Base-by-base conservation (phyloP, 139 green algal genomes). In the Pseudopediastrum boryanum region DNA sequence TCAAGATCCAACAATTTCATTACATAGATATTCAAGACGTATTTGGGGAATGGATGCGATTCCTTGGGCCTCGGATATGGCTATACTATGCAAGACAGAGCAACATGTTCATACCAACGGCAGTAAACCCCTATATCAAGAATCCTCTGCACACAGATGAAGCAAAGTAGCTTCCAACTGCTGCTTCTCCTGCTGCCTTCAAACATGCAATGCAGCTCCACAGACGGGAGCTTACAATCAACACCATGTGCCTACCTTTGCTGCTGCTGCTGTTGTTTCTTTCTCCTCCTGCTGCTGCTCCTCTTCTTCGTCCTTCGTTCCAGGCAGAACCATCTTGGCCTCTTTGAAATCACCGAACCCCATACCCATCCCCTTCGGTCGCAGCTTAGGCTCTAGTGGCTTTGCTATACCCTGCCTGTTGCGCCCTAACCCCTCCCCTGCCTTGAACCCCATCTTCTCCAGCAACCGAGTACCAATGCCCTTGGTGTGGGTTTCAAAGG, bases 341-440 rank as follows among this genome's bases (percentile, higher is more conserved):
- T 94, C 86, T 12, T 86, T 80, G 29, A 86, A 84, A 27, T 88
- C 86, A 0, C 90, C 90, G 83, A 93, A 97, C n/a, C 96, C 96
- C 86, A 99, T 93, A n/a, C 94, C 96, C 90, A 95, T 94, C 33
- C 89, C 89, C 83, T 98, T 97, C n/a, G 93, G 94, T 7, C 96
- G 87, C 83, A 98, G 65, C 77, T 92, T 93, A 3, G 90, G 89
- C 73, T 98, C 93, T 4, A 99, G 77, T 0, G 96, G 93, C 74
- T 91, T 89, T 19, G 89, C 83, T 62, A 98, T 98, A 29, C 96
- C 95, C 86, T 95, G 81, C 75, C 84, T 84, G 13, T 92, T 72
- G 41, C 76, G 80, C 2, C 92, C 92, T 51, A 96, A 85, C 29
- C 90, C 89, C 84, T 91, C 43, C 13, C 94, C 95, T 29, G 89